Percentiles rank a stretch among this genome's conserved stretches.
phyloP scores from a whole-genome alignment of 495 filamentous ascomycete species.

The Penicillium lividum region DNA sequence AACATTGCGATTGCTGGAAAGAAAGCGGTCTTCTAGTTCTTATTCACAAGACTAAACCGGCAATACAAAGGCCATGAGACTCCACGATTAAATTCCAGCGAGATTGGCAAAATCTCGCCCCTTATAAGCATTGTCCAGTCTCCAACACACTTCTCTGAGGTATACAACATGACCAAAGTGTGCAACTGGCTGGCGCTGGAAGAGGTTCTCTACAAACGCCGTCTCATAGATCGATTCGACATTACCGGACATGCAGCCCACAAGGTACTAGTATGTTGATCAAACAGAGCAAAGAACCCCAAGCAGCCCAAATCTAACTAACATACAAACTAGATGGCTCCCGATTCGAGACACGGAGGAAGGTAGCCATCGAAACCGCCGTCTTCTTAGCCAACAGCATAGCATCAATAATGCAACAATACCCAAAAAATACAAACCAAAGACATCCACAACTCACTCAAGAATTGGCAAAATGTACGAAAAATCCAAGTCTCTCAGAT shows the following conservation, averaged over 20 bases:
- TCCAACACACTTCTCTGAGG: background rate
- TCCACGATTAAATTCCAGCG: background rate
- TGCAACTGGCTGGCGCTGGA: background rate
- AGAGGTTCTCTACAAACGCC: background rate
- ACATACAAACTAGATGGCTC: background rate
- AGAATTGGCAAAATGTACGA: background rate
- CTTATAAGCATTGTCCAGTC: background rate
- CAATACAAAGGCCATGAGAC: background rate
- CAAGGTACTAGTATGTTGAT: background rate
- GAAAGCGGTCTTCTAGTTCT: background rate
- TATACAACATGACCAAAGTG: background rate
- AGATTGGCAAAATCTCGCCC: conserved; percentile 1
- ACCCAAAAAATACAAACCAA: background rate
- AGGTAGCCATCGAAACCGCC: background rate
- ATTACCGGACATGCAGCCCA: background rate
- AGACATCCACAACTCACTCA: background rate
- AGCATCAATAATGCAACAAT: too few relatives aligned
- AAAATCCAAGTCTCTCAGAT: background rate
- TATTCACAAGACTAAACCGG: background rate
- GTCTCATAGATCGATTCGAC: background rate
- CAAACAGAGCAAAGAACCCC: too few relatives aligned
- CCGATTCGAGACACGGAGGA: background rate
- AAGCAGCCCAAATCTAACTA: too few relatives aligned
- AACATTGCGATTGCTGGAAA: background rate
- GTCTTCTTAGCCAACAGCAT: background rate